Percentiles rank a stretch among this genome's conserved stretches.
These are phyloP conservation scores for Triticum urartu DNA, from an alignment of 176 grass and related monocot genomes.

Conservation along the genomic window DNA sequence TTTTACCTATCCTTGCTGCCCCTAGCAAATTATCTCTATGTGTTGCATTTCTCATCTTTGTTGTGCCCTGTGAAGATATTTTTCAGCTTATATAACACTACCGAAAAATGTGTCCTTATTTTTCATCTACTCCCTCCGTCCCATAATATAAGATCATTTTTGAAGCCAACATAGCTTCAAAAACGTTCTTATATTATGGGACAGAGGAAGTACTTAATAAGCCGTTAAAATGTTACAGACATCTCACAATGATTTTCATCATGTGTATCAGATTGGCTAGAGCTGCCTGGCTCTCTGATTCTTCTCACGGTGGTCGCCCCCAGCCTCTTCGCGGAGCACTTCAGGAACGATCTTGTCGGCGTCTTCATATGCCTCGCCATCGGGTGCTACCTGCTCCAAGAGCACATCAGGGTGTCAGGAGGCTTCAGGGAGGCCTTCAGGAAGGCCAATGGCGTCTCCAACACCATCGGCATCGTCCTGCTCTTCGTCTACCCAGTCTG, in stretches of 20 bases:
- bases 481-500: constrained; percentile 88
- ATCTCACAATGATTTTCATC: not conserved
- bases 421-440: constrained; percentile 90
- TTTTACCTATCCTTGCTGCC: not conserved
- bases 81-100: not conserved
- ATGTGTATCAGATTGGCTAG: constrained; percentile 79
- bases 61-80: not conserved
- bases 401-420: constrained; percentile 80
- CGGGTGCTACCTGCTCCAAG: constrained; percentile 87
- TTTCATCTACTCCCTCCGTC: not conserved
- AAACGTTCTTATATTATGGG: too few species aligned
- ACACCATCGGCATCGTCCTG: constrained; percentile 78
- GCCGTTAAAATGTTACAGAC: not conserved
- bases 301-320: constrained; percentile 83
- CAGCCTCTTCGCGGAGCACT: constrained; percentile 49
- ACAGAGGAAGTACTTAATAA: not conserved
- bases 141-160: too few species aligned
- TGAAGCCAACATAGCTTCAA: too few species aligned
- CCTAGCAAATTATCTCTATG: not conserved
- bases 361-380: constrained; percentile 67
- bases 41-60: not conserved
- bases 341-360: constrained; percentile 43
- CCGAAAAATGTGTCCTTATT: not conserved
- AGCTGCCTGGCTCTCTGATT: constrained; percentile 70
- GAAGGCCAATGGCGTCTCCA: constrained; percentile 75